These are phyloP conservation scores for Auricularia cornea DNA, from an alignment of 768 basidiomycete species.

Conservation along the genomic window DNA sequence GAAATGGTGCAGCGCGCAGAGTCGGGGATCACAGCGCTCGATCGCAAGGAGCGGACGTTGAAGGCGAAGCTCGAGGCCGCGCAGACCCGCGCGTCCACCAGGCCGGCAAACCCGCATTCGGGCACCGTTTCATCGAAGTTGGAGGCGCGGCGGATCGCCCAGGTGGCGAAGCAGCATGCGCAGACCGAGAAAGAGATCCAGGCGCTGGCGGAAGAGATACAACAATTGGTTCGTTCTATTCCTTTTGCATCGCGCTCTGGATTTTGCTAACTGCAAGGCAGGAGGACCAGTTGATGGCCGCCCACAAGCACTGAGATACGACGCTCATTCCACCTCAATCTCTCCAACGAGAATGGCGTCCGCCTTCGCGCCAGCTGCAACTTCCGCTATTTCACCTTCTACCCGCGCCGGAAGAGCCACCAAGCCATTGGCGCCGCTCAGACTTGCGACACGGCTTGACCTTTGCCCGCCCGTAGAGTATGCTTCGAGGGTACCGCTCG, in stretches of 20 bases:
- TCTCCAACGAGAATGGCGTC: constrained; percentile 66
- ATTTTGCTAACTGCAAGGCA: background rate
- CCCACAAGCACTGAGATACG: background rate
- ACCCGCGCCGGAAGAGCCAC: constrained; percentile 51
- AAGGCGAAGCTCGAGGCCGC: constrained; percentile 46
- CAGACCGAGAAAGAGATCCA: constrained; percentile 56
- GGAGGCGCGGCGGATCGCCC: constrained; percentile 56
- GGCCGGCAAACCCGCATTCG: constrained; percentile 34
- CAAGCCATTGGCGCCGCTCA: constrained; percentile 75
- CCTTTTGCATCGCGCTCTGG: background rate
- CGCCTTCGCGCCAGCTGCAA: constrained; percentile 40
- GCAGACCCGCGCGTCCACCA: constrained; percentile 29
- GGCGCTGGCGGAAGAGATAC: constrained; percentile 53
- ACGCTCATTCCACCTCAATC: constrained; percentile 24
- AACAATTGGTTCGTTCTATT: constrained; percentile 37
- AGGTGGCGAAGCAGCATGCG: constrained; percentile 57
- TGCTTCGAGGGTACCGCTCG: constrained; percentile 44
- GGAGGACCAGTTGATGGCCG: background rate
- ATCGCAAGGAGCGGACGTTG: constrained; percentile 42
- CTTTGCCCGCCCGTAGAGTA: constrained; percentile 82
- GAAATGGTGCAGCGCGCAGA: constrained; percentile 68
- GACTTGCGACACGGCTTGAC: constrained; percentile 71
- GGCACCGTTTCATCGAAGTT: constrained; percentile 52
- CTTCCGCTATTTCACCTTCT: constrained; percentile 18
- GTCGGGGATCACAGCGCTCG: constrained; percentile 51